A percentile compares a stretch with the other conserved stretches of the same genome.
Evolutionary conservation across 2,329 filamentous ascomycete genomes (phyloP).

Genomic region (Xylariaceae sp.): DNA sequence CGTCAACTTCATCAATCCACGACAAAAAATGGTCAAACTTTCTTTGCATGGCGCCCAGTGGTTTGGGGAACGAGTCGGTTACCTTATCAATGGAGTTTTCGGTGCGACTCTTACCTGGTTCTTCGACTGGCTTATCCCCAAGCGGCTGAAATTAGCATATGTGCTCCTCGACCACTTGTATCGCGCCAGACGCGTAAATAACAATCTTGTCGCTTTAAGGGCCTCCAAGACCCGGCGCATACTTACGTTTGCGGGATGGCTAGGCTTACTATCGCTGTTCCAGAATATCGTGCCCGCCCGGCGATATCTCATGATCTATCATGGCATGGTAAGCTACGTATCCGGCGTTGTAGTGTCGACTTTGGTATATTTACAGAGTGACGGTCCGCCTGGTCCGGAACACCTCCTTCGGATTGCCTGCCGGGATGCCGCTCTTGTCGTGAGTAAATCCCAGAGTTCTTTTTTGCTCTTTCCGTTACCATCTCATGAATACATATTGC

Average conservation of each 20-base stretch:
- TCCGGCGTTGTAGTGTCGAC: slow-evolving; percentile 2
- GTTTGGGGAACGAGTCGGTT: slow-evolving; percentile 6
- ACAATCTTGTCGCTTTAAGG: not conserved
- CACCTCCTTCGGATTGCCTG: not conserved
- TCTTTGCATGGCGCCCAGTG: slow-evolving; percentile 1
- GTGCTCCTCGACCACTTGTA: slow-evolving; percentile 4
- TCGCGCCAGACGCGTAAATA: slow-evolving; percentile 1
- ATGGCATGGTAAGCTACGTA: not conserved
- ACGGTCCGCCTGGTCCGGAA: slow-evolving; percentile 3
- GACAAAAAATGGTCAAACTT: not conserved
- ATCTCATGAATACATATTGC: too few species aligned
- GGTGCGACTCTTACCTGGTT: slow-evolving; percentile 3
- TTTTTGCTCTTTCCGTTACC: too few species aligned
- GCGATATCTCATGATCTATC: slow-evolving; percentile 4
- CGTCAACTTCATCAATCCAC: not conserved
- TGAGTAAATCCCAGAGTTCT: too few species aligned
- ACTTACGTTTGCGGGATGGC: not conserved
- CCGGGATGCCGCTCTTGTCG: not conserved
- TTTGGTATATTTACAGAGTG: not conserved
- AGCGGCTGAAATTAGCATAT: slow-evolving; percentile 4
- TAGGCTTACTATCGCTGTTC: slow-evolving; percentile 5
- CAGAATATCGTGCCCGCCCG: not conserved
- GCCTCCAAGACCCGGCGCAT: not conserved
- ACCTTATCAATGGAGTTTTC: slow-evolving; percentile 1
- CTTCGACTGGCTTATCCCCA: slow-evolving; percentile 10